Percentiles rank a stretch among this genome's conserved stretches.
Evolutionary conservation across 1,284 basidiomycete species (phyloP).

Genomic region (Coriolopsis trogii): DNA sequence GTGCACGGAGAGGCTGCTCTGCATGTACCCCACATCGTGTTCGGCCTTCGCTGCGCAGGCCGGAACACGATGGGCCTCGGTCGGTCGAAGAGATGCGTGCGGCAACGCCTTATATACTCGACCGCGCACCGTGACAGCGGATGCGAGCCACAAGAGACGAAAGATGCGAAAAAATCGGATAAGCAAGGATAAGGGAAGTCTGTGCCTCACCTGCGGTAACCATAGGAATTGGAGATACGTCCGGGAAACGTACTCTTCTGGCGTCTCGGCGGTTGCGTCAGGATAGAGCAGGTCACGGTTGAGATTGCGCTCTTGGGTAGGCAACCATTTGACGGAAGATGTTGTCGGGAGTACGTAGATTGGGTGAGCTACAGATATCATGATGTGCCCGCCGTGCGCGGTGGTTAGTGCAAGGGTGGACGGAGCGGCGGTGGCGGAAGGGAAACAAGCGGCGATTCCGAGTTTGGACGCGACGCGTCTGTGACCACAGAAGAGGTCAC

Average conservation of each 20-base stretch:
- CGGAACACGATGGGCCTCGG: neutral
- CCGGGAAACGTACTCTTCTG: conserved; percentile 26
- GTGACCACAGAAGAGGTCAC: too few species aligned
- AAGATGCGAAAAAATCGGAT: conserved; percentile 5
- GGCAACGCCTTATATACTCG: too few species aligned
- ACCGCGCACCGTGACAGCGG: conserved; percentile 12
- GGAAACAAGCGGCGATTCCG: conserved; percentile 12
- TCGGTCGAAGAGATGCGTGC: too few species aligned
- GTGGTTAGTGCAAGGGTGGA: conserved; percentile 3
- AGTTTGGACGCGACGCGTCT: conserved; percentile 7
- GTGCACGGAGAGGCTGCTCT: conserved; percentile 1
- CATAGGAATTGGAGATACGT: conserved; percentile 76
- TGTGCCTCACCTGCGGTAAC: conserved; percentile 61
- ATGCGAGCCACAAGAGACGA: neutral
- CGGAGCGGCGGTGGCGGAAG: conserved; percentile 14
- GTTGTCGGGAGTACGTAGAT: conserved; percentile 22
- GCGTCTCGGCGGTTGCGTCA: conserved; percentile 23
- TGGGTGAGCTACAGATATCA: conserved; percentile 6
- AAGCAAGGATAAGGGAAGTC: conserved; percentile 2
- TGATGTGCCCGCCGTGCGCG: neutral
- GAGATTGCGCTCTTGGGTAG: conserved; percentile 33
- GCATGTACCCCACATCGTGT: conserved; percentile 19
- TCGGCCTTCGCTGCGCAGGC: conserved; percentile 8
- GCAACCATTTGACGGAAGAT: conserved; percentile 35
- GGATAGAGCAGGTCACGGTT: conserved; percentile 26